Evolutionary conservation across 192 early-diverging fungal genomes (phyloP).

Genomic region (Coemansia sp.): DNA sequence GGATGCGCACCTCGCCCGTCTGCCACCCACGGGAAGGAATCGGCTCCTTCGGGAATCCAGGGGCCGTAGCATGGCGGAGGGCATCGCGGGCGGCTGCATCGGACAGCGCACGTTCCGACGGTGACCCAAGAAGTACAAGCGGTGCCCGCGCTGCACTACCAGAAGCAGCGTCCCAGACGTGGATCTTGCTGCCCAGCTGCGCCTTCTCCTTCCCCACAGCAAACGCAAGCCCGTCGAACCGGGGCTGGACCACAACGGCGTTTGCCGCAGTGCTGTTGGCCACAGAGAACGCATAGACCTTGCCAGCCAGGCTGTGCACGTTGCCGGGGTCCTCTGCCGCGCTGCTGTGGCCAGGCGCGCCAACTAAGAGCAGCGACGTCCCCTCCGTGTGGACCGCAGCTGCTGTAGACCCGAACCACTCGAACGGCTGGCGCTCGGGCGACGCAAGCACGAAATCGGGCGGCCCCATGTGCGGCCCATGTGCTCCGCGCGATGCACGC

Average conservation of each 20-base stretch:
- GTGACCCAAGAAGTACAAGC: conserved; percentile 46
- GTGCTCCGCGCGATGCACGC: background rate
- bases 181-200: conserved; percentile 50
- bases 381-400: conserved; percentile 16
- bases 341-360: conserved; percentile 56
- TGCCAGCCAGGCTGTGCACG: conserved; percentile 43
- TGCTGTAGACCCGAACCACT: conserved; percentile 57
- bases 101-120: conserved; percentile 36
- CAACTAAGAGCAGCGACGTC: conserved; percentile 45
- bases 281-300: conserved; percentile 55
- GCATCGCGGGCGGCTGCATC: background rate
- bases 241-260: background rate
- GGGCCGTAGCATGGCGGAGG: background rate
- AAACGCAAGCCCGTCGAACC: conserved; percentile 30
- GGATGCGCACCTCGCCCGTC: conserved; percentile 47
- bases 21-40: conserved; percentile 49
- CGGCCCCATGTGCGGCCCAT: background rate
- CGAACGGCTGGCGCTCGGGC: conserved; percentile 35
- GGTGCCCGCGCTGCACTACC: background rate
- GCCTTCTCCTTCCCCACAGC: conserved; percentile 21
- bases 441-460: conserved; percentile 48
- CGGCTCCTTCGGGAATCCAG: conserved; percentile 7
- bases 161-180: conserved; percentile 27
- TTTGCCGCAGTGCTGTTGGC: background rate
- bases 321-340: background rate